These are phyloP conservation scores for Scutellaria galericulata DNA, from an alignment of 257 asterid species.

Conservation along the genomic window DNA sequence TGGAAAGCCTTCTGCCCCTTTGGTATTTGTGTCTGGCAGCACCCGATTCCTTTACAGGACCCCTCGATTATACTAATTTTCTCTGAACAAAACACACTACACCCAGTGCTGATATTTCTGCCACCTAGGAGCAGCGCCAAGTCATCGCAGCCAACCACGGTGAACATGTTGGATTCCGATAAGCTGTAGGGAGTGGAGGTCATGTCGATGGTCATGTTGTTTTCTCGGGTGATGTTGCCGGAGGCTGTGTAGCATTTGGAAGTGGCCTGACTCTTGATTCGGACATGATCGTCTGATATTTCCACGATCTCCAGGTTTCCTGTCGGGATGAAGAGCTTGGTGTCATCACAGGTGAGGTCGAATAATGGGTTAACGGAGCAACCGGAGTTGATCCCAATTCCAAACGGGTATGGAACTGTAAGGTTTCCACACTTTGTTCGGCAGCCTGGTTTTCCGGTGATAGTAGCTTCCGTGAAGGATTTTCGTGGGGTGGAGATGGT, in stretches of 20 bases:
- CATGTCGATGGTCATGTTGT: constrained; percentile 4
- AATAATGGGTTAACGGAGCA: constrained; percentile 39
- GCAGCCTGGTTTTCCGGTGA: constrained; percentile 36
- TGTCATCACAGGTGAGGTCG: constrained; percentile 33
- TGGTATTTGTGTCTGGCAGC: constrained; percentile 35
- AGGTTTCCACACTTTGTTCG: constrained; percentile 43
- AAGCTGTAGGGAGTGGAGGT: constrained; percentile 33
- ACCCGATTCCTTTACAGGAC: constrained; percentile 32
- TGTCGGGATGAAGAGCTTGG: constrained; percentile 10
- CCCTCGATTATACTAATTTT: constrained; percentile 3
- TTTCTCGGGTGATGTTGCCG: constrained; percentile 15
- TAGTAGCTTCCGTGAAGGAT: constrained; percentile 22
- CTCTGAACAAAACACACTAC: not conserved
- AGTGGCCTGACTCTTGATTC: constrained; percentile 32
- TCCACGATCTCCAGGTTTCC: constrained; percentile 20
- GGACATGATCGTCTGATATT: constrained; percentile 1
- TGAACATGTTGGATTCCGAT: constrained; percentile 36
- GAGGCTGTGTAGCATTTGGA: constrained; percentile 1
- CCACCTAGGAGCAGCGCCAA: not conserved
- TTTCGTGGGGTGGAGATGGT: not conserved
- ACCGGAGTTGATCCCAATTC: constrained; percentile 37
- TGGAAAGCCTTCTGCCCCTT: constrained; percentile 22
- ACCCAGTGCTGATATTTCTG: constrained; percentile 23
- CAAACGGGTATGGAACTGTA: constrained; percentile 43
- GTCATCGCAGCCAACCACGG: constrained; percentile 46